phyloP scores from a whole-genome alignment of 2,329 filamentous ascomycete species.

The Whalleya microplaca region DNA sequence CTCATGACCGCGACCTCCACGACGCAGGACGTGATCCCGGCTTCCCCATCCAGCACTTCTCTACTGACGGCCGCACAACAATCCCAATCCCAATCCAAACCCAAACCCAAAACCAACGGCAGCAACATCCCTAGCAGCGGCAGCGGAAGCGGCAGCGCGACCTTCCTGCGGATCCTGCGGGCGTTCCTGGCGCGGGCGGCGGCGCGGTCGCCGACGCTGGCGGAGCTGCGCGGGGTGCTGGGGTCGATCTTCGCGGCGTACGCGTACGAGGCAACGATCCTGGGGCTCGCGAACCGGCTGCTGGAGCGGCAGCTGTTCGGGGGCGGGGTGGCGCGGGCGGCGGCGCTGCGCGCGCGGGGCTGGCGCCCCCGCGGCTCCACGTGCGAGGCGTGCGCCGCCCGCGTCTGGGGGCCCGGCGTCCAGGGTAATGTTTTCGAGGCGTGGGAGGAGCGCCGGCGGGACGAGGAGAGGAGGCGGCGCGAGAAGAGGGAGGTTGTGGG shows the following conservation, averaged over 20 bases:
- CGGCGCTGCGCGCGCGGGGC: constrained; percentile 76
- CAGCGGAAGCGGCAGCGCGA: constrained; percentile 68
- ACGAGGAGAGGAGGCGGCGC: constrained; percentile 51
- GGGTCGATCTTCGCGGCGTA: constrained; percentile 93
- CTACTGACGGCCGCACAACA: constrained; percentile 38
- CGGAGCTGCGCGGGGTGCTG: constrained; percentile 83
- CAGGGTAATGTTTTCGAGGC: constrained; percentile 77
- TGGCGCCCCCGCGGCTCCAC: constrained; percentile 87
- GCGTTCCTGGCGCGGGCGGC: constrained; percentile 86
- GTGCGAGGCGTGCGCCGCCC: constrained; percentile 82
- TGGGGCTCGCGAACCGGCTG: constrained; percentile 82
- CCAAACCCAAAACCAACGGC: no score
- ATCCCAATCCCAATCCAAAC: no score
- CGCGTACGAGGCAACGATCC: constrained; percentile 89
- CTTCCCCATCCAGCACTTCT: constrained; percentile 37
- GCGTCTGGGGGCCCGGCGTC: constrained; percentile 88
- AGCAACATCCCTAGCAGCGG: no score
- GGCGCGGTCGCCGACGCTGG: constrained; percentile 79
- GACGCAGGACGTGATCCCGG: constrained; percentile 42
- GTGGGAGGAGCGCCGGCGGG: constrained; percentile 69
- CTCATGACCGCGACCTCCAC: constrained; percentile 76
- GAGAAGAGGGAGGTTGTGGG: no score
- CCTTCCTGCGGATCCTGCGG: constrained; percentile 86
- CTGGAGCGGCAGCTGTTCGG: constrained; percentile 89
- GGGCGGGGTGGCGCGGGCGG: constrained; percentile 76